Conservation (phyloP, 768 basidiomycete genomes). For the Leccinum uliginosum region DNA sequence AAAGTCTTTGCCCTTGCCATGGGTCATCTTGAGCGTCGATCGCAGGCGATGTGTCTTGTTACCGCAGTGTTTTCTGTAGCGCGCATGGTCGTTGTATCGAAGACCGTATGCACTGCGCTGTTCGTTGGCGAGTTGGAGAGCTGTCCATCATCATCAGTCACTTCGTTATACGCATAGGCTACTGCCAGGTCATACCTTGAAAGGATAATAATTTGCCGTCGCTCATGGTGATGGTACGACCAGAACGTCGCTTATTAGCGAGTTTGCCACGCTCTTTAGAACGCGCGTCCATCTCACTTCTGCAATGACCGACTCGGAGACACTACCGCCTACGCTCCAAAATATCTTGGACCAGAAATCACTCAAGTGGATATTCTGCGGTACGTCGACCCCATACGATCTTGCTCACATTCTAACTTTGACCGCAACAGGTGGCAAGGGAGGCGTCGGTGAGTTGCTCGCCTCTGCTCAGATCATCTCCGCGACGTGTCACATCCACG, state of each 20-base stretch:
- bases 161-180: not conserved
- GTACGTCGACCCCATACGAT: constrained; percentile 42
- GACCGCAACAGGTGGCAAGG: constrained; percentile 80
- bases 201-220: constrained; percentile 34
- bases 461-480: not conserved
- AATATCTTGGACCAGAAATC: constrained; percentile 91
- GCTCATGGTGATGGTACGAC: constrained; percentile 19
- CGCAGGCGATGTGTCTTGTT: constrained; percentile 87
- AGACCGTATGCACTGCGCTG: constrained; percentile 89
- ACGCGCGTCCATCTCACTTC: constrained; percentile 19
- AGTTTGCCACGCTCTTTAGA: constrained; percentile 10
- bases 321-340: constrained; percentile 82
- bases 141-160: constrained; percentile 37
- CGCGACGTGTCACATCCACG: not conserved
- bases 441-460: constrained; percentile 81
- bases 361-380: constrained; percentile 99
- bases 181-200: constrained; percentile 34
- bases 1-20: constrained; percentile 87
- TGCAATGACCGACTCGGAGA: constrained; percentile 46
- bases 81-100: constrained; percentile 81
- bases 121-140: constrained; percentile 79
- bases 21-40: constrained; percentile 77
- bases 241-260: constrained; percentile 7
- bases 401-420: constrained; percentile 9
- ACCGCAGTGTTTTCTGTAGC: constrained; percentile 93